Percentiles rank a stretch among this genome's conserved stretches.
Conservation (phyloP, 768 basidiomycete genomes). For the Boletus rubescentipes region DNA sequence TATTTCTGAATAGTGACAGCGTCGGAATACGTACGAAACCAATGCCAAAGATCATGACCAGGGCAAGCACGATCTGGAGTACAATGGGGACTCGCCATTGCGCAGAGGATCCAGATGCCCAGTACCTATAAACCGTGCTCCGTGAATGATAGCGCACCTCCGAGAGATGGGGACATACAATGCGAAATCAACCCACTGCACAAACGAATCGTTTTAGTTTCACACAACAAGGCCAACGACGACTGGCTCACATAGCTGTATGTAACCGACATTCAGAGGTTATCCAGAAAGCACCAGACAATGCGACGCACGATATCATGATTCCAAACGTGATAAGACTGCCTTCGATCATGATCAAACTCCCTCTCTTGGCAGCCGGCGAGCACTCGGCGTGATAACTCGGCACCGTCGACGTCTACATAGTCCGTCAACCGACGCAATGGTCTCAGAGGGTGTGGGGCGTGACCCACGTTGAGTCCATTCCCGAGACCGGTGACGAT, state of each 20-base stretch:
- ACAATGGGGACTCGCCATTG: constrained; percentile 67
- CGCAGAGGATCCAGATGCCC: constrained; percentile 47
- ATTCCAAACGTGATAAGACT: constrained; percentile 63
- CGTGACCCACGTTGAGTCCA: constrained; percentile 49
- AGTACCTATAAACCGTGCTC: constrained; percentile 39
- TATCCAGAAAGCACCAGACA: background rate
- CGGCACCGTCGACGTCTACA: constrained; percentile 62
- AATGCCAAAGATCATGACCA: constrained; percentile 49
- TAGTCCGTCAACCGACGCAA: background rate
- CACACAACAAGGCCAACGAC: background rate
- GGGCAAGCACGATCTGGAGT: constrained; percentile 54
- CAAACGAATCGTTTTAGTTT: constrained; percentile 7
- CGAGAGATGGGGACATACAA: constrained; percentile 36
- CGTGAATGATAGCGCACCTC: background rate
- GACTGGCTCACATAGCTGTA: constrained; percentile 23
- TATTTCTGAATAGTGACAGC: background rate
- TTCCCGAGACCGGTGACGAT: constrained; percentile 65
- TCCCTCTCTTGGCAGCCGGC: constrained; percentile 55
- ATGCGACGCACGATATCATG: constrained; percentile 52
- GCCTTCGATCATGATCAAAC: constrained; percentile 65
- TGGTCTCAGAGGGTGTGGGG: background rate
- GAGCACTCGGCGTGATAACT: constrained; percentile 69
- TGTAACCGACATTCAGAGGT: background rate
- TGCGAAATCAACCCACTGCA: constrained; percentile 64
- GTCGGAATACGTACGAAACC: constrained; percentile 41